Evolutionary conservation across 2,329 filamentous ascomycete genomes (phyloP), one percentile per base, ranked within the genome.

Genomic region (Hypomyces rosellus): DNA sequence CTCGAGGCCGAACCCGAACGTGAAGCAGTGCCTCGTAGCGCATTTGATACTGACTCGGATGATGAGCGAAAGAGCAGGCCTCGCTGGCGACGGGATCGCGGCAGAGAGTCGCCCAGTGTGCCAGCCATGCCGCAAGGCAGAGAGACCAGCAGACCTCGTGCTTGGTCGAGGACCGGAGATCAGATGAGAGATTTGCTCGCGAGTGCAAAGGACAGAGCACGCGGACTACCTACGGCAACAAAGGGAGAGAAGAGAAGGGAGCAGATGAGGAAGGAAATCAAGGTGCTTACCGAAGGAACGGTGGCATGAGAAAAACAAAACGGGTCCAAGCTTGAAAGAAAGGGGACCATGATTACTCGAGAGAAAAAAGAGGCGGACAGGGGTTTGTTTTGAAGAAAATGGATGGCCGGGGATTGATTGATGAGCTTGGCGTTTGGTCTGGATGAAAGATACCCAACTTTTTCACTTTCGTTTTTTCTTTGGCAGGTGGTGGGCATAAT

Each of bases 181-280:
- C 59, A 61, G 38, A 55, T 63, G 48, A 62, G 53, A 40, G 52
- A 45, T 3, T 39, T 65, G 14, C 38, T 65, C 41, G 49, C 55
- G 12, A 61, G 55, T 20, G 60, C 62, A 5, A 56, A 56, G 15
- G 61, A 61, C 3, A 57, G 53, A 9, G 54, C 58, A 41, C 58
- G 30, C 33, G 49, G 55, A 42, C 52, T 61, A 2, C 54, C 60
- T 43, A 45, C 43, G 8, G 45, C 55, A 4, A 15, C 43, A 13
- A 62, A 59, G 38, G 59, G 61, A 14, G 68, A 73, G 46, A 63
- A 61, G 54, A 59, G 66, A 52, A 60, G 67, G 18, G 63, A 65
- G 34, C 62, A 65, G 20, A 54, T 74, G 43, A 65, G 66, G 56
- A 64, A 62, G 38, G 65, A 64, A 18, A 72, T 72, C 46, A 63